Percentiles rank a stretch among this genome's conserved stretches.
Conservation (phyloP, 2,329 filamentous ascomycete genomes). For the Coniochaeta sp. region DNA sequence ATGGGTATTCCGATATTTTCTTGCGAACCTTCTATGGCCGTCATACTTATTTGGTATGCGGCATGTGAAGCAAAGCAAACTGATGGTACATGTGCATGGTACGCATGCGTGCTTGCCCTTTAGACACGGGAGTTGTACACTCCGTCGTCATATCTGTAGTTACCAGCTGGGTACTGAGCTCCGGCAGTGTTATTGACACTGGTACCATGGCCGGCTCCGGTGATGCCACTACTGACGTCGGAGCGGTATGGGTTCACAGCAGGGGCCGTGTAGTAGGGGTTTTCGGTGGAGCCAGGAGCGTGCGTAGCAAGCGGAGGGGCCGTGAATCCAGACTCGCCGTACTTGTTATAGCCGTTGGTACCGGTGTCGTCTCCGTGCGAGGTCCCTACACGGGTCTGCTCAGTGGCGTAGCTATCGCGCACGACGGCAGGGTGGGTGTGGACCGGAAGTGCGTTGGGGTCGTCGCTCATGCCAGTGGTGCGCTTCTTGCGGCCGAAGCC, state of each 20-base stretch:
- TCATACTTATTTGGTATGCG: neutral
- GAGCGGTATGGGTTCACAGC: neutral
- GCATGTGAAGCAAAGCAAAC: neutral
- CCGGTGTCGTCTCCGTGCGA: neutral
- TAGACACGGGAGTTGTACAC: constrained; percentile 6
- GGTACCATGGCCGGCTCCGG: neutral
- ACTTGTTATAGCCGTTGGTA: constrained; percentile 5
- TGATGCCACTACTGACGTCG: neutral
- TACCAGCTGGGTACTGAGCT: constrained; percentile 2
- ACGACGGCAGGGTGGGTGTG: constrained; percentile 11
- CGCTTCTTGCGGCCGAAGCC: constrained; percentile 8
- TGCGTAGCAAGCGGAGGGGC: neutral
- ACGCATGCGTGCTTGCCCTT: neutral
- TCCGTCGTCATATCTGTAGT: constrained; percentile 7
- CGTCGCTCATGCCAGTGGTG: neutral
- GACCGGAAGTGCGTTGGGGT: constrained; percentile 10
- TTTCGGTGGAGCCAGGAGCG: neutral
- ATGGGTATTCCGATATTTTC: neutral
- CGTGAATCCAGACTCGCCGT: constrained; percentile 4
- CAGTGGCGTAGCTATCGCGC: constrained; percentile 11
- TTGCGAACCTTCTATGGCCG: neutral
- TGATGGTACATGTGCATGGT: neutral
- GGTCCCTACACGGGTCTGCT: constrained; percentile 12
- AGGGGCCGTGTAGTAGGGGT: neutral
- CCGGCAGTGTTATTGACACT: neutral